Base-by-base conservation (phyloP, 768 basidiomycete species). In the Rubroboletus satanas region DNA sequence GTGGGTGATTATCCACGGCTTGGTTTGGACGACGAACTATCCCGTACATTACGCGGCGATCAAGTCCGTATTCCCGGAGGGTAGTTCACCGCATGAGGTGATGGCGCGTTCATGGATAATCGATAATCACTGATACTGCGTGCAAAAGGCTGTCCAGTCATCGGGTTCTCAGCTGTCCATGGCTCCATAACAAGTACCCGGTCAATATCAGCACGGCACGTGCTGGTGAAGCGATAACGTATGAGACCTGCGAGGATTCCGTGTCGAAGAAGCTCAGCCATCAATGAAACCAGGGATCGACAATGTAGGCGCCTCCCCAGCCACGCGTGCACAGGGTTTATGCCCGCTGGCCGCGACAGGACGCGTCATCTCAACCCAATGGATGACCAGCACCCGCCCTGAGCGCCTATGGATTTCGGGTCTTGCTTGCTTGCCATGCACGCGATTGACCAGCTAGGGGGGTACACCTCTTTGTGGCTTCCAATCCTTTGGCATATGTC, bases 211-310 rank as follows among this genome's bases (percentile, higher is more conserved):
- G 21, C 11, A 29, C 29, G 23, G 10, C 49, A 50, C 55, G 60
- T 57, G 55, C 52, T n/a, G 28, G 15, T 35, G 37, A 66, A 53
- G 45, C 54, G 55, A 66, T 66, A 52, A 64, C 61, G 57, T 60
- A 61, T 39, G 43, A 48, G 45, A 32, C 42, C 47, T 41, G 45
- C 15, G 45, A 43, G 44, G 14, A 47, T 32, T 31, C 29, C 23
- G 37, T 29, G 37, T 36, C 42, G 39, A 38, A 17, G 37, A 41
- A 47, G 39, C 31, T 17, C 48, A 15, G 31, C 33, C 33, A 55
- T 51, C 59, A 42, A 49, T 49, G 49, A 61, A 59, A 42, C 37
- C 47, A 45, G 42, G 32, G 62, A 61, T 66, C 55, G 58, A 60
- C 63, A 23, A 36, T 55, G 33, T 7, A 5, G 12, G 21, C 4